phyloP scores from a whole-genome alignment of 306 rosid genomes.

The Pyrus communis region DNA sequence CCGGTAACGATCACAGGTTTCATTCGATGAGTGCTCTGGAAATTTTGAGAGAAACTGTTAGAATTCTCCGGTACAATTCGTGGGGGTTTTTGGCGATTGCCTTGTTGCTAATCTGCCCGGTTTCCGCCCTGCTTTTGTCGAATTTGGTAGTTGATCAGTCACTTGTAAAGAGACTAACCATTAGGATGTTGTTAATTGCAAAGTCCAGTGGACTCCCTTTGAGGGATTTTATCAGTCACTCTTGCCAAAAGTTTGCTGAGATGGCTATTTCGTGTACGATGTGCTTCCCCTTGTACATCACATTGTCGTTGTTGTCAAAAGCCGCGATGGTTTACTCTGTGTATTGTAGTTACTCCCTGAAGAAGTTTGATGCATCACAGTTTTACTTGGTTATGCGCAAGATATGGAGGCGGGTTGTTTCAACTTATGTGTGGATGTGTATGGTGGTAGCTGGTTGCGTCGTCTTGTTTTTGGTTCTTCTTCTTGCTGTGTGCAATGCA shows the following conservation, averaged over 20 bases:
- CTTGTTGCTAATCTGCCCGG: slow-evolving; percentile 67
- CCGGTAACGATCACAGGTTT: slow-evolving; percentile 26
- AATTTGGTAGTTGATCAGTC: slow-evolving; percentile 61
- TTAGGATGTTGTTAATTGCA: slow-evolving; percentile 68
- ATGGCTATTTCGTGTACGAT: slow-evolving; percentile 45
- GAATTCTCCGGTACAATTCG: slow-evolving; percentile 76
- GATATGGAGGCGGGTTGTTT: slow-evolving; percentile 70
- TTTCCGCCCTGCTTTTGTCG: slow-evolving; percentile 66
- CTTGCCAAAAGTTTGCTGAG: slow-evolving; percentile 67
- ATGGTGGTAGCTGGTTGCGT: slow-evolving; percentile 57
- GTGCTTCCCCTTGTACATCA: slow-evolving; percentile 65
- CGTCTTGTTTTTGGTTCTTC: slow-evolving; percentile 58
- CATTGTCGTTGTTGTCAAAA: slow-evolving; percentile 63
- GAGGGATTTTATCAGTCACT: slow-evolving; percentile 68
- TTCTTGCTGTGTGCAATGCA: slow-evolving; percentile 64
- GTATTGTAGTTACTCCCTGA: slow-evolving; percentile 70
- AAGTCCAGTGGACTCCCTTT: slow-evolving; percentile 82
- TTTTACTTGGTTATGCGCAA: slow-evolving; percentile 46
- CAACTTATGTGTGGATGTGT: slow-evolving; percentile 64
- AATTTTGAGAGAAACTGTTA: slow-evolving; percentile 75
- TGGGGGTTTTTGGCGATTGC: slow-evolving; percentile 62
- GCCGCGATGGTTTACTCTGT: slow-evolving; percentile 78
- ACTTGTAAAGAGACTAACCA: slow-evolving; percentile 48
- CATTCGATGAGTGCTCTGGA: slow-evolving; percentile 85
- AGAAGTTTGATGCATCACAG: slow-evolving; percentile 49